Conservation (phyloP, 176 grass and related monocot species). For the Bothriochloa decipiens region DNA sequence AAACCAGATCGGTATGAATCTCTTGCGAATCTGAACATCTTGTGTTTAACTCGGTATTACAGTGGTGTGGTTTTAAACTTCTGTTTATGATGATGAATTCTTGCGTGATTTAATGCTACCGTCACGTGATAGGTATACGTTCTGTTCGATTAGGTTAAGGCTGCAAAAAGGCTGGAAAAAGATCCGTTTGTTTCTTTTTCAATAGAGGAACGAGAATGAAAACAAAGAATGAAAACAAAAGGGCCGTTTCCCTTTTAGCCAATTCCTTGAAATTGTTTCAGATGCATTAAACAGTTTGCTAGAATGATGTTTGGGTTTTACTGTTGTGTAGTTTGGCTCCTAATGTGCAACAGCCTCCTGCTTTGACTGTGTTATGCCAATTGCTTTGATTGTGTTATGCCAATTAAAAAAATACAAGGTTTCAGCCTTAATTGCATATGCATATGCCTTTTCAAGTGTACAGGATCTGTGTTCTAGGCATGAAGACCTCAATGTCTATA, state of each 20-base stretch:
- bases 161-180: conserved; percentile 41
- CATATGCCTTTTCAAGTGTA: conserved; percentile 15
- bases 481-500: conserved; percentile 30
- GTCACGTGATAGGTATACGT: conserved; percentile 4
- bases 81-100: conserved; percentile 9
- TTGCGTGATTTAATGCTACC: conserved; percentile 38
- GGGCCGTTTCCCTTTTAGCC: neutral
- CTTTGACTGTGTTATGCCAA: conserved; percentile 23
- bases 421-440: conserved; percentile 14
- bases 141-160: conserved; percentile 40
- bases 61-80: conserved; percentile 6
- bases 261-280: conserved; percentile 23
- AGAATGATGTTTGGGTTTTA: conserved; percentile 10
- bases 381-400: conserved; percentile 28
- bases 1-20: conserved; percentile 85
- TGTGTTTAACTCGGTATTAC: neutral
- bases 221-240: conserved; percentile 35
- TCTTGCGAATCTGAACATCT: neutral
- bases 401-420: neutral
- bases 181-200: conserved; percentile 49
- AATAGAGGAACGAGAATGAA: conserved; percentile 27
- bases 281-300: conserved; percentile 12
- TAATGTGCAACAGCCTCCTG: conserved; percentile 29
- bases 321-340: conserved; percentile 11
- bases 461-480: conserved; percentile 14